Conservation (phyloP, 768 basidiomycete genomes). For the Leucocoprinus birnbaumii region DNA sequence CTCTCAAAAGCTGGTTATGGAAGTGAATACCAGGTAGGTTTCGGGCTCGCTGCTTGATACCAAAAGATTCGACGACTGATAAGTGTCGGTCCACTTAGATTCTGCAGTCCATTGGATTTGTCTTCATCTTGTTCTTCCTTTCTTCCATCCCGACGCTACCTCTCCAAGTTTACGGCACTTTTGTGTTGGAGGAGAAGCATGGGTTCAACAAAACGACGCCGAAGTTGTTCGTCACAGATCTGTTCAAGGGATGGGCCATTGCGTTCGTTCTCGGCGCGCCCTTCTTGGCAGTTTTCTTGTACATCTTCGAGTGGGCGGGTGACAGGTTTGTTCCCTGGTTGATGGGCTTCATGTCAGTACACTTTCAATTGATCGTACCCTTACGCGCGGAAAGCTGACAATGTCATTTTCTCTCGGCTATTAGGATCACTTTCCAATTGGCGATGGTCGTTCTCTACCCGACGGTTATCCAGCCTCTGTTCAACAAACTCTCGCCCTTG, state of each 20-base stretch:
- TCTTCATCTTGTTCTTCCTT: constrained; percentile 60
- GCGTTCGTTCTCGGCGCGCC: constrained; percentile 76
- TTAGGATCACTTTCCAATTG: constrained; percentile 79
- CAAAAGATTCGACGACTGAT: background rate
- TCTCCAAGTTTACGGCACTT: constrained; percentile 80
- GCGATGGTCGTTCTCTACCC: constrained; percentile 82
- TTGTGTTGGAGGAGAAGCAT: constrained; percentile 91
- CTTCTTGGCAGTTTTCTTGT: constrained; percentile 83
- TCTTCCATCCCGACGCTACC: constrained; percentile 74
- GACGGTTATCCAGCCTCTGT: constrained; percentile 88
- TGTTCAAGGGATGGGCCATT: constrained; percentile 77
- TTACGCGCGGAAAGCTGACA: too few relatives aligned
- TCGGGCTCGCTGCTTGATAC: constrained; percentile 18
- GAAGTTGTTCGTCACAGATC: constrained; percentile 70
- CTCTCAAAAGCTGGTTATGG: constrained; percentile 60
- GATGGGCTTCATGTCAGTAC: constrained; percentile 84
- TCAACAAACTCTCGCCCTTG: constrained; percentile 95
- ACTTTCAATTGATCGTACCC: background rate
- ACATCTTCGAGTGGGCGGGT: constrained; percentile 91
- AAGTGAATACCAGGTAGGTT: constrained; percentile 71
- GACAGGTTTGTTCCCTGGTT: constrained; percentile 91
- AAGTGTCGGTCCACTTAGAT: constrained; percentile 47
- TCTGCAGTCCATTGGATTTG: constrained; percentile 77
- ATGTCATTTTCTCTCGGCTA: background rate
- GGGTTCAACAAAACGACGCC: constrained; percentile 96